phyloP scores from a whole-genome alignment of 2,329 filamentous ascomycete genomes.

The Colletotrichum viniferum region DNA sequence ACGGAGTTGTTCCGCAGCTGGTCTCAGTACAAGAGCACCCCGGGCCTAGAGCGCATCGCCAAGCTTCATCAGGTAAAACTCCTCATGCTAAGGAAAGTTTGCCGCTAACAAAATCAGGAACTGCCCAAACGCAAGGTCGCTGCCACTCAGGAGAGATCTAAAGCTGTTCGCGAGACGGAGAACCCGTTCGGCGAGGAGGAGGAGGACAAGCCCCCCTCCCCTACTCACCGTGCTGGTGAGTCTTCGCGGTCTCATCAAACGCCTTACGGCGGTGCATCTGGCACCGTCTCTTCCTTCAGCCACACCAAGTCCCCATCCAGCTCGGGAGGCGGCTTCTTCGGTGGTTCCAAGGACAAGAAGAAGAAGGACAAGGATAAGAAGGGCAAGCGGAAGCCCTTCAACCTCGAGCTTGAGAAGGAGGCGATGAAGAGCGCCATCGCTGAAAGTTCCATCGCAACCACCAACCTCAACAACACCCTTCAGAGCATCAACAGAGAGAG shows the following conservation, averaged over 20 bases:
- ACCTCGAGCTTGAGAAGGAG: slow-evolving; percentile 85
- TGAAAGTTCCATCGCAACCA: slow-evolving; percentile 87
- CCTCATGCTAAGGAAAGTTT: background rate
- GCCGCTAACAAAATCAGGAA: slow-evolving; percentile 47
- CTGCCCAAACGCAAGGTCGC: slow-evolving; percentile 71
- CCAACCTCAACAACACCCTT: slow-evolving; percentile 84
- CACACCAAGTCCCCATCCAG: slow-evolving; percentile 44
- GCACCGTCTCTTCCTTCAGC: slow-evolving; percentile 19
- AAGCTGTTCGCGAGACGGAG: slow-evolving; percentile 82
- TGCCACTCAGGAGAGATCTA: slow-evolving; percentile 78
- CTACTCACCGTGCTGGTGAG: slow-evolving; percentile 23
- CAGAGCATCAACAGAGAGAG: slow-evolving; percentile 90
- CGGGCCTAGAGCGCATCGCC: slow-evolving; percentile 81
- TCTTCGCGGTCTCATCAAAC: slow-evolving; percentile 32
- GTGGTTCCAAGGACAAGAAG: slow-evolving; percentile 52
- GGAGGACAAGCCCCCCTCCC: slow-evolving; percentile 49
- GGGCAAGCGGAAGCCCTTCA: slow-evolving; percentile 72
- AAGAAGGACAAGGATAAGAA: slow-evolving; percentile 55
- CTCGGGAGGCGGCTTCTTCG: slow-evolving; percentile 43
- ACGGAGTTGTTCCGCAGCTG: slow-evolving; percentile 86
- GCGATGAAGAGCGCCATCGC: slow-evolving; percentile 89
- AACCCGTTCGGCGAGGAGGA: slow-evolving; percentile 73
- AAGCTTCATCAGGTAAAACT: slow-evolving; percentile 68
- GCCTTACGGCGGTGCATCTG: slow-evolving; percentile 16
- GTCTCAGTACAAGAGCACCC: slow-evolving; percentile 83